Conservation (phyloP, 495 filamentous ascomycete genomes). For the Trichoderma erinaceum region DNA sequence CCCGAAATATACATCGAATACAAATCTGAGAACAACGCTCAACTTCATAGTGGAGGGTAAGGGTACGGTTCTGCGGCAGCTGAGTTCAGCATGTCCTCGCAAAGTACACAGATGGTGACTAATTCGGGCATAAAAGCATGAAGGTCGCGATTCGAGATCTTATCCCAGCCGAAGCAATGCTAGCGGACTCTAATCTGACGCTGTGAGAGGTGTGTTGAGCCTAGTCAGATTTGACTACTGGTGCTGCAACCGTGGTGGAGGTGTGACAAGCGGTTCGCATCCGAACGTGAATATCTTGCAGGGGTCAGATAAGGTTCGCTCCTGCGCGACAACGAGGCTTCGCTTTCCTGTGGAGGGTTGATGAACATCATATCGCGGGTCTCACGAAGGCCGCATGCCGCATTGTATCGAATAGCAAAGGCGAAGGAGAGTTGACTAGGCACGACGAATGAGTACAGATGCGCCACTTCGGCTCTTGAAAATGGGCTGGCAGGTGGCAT, state of each 20-base stretch:
- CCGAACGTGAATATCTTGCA: neutral
- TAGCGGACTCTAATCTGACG: conserved; percentile 5
- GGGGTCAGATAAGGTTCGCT: conserved; percentile 10
- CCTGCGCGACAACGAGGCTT: neutral
- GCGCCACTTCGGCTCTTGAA: conserved; percentile 11
- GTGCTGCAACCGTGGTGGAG: neutral
- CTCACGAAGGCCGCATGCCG: neutral
- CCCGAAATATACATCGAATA: neutral
- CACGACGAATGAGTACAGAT: neutral
- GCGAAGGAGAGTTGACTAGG: neutral
- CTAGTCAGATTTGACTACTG: conserved; percentile 8
- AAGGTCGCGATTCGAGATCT: neutral
- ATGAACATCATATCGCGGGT: neutral
- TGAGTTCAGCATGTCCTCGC: neutral
- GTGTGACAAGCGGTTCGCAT: conserved; percentile 3
- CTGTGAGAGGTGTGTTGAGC: conserved; percentile 11
- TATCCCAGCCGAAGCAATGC: neutral
- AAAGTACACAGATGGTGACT: neutral
- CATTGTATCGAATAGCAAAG: neutral
- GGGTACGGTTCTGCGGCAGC: neutral
- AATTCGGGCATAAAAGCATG: neutral
- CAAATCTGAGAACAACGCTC: neutral
- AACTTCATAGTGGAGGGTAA: neutral
- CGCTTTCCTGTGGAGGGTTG: neutral
- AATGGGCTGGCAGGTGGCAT: neutral